Evolutionary conservation across 345 rosid genomes (phyloP).

Genomic region (Corchorus capsularis): DNA sequence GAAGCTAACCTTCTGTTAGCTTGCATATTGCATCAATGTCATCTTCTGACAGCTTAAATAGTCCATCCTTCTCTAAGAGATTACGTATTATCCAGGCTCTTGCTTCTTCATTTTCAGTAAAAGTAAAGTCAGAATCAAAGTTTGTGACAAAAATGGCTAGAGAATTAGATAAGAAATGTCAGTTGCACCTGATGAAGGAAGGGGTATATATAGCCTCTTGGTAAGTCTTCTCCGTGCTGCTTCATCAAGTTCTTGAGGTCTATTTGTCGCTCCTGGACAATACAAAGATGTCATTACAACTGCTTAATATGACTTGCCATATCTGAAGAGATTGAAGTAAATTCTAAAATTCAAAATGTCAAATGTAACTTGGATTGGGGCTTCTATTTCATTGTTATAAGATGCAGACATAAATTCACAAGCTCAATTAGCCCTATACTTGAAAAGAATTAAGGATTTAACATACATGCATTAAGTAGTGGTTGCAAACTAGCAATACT

Average conservation of each 20-base stretch:
- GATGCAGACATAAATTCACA: neutral
- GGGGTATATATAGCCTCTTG: conserved; percentile 90
- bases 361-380: neutral
- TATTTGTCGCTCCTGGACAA: conserved; percentile 87
- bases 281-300: conserved; percentile 16
- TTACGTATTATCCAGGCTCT: conserved; percentile 89
- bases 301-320: neutral
- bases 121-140: conserved; percentile 25
- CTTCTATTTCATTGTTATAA: neutral
- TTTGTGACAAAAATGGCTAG: conserved; percentile 3
- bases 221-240: conserved; percentile 96
- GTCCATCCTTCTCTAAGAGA: conserved; percentile 87
- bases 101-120: conserved; percentile 59
- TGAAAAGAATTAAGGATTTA: neutral
- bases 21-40: conserved; percentile 76
- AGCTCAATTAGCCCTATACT: neutral
- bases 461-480: neutral
- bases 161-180: conserved; percentile 14
- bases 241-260: conserved; percentile 99
- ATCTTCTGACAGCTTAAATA: conserved; percentile 72
- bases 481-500: neutral
- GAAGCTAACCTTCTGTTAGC: conserved; percentile 57
- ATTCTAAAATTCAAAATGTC: neutral
- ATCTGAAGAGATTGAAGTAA: neutral
- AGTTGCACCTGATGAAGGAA: conserved; percentile 80